These are phyloP conservation scores for Litchi chinensis DNA, from an alignment of 345 rosid species.

Conservation along the genomic window DNA sequence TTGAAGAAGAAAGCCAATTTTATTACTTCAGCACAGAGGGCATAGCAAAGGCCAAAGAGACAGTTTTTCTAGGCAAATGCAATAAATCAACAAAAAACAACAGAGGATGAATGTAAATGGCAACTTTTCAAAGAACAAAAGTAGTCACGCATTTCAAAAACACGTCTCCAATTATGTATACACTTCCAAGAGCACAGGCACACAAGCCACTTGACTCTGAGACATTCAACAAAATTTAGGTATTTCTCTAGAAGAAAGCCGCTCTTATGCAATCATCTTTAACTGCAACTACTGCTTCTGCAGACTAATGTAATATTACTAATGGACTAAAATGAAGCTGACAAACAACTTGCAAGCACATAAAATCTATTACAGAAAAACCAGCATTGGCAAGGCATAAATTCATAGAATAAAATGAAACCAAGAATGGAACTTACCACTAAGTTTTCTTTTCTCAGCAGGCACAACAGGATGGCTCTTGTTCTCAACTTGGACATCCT, in stretches of 20 bases:
- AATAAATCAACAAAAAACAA: background rate
- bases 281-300: background rate
- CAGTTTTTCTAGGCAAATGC: background rate
- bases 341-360: background rate
- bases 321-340: background rate
- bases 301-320: background rate
- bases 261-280: background rate
- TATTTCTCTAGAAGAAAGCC: background rate
- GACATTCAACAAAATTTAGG: background rate
- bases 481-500: conserved; percentile 40
- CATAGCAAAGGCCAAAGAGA: background rate
- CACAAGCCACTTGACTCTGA: background rate
- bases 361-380: background rate
- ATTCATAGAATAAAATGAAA: background rate
- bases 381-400: background rate
- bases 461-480: conserved; percentile 36
- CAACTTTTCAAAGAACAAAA: background rate
- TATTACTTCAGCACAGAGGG: conserved; percentile 7
- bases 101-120: too few relatives aligned
- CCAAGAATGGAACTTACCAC: conserved; percentile 47
- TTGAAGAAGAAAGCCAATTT: background rate
- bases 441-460: conserved; percentile 81
- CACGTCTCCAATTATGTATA: background rate
- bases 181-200: background rate
- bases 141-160: background rate